Percentiles rank a stretch among this genome's conserved stretches.
Conservation (phyloP, 495 filamentous ascomycete species). For the Hypoxylon perforatum region DNA sequence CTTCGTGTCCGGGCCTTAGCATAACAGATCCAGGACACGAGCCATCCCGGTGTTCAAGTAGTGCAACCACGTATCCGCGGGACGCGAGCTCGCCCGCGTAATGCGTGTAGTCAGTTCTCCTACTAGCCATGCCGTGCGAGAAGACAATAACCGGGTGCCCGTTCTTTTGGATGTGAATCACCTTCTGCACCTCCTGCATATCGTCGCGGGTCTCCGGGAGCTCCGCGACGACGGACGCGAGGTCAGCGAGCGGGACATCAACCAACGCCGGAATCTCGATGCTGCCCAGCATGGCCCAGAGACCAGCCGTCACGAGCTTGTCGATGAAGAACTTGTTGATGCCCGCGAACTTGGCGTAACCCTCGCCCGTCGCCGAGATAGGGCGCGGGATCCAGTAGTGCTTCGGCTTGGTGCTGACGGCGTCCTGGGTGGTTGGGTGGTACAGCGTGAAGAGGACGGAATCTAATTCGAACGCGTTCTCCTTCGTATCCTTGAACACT, state of each 20-base stretch:
- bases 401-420: conserved; percentile 23
- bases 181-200: conserved; percentile 28
- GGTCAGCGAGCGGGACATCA: conserved; percentile 53
- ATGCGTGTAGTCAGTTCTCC: conserved; percentile 63
- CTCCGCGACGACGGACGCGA: conserved; percentile 25
- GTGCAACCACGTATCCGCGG: conserved; percentile 61
- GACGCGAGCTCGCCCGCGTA: conserved; percentile 65
- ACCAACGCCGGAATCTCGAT: conserved; percentile 59
- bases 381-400: conserved; percentile 64
- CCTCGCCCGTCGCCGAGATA: conserved; percentile 58
- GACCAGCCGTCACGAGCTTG: conserved; percentile 47
- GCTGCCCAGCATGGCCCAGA: conserved; percentile 50
- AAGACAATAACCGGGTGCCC: conserved; percentile 62
- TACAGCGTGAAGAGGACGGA: conserved; percentile 63
- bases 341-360: conserved; percentile 59
- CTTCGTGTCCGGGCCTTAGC: conserved; percentile 40
- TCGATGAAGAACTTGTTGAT: conserved; percentile 56
- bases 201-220: conserved; percentile 36
- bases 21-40: conserved; percentile 61
- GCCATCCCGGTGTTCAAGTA: conserved; percentile 66
- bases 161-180: conserved; percentile 27
- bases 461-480: conserved; percentile 57
- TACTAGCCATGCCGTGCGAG: conserved; percentile 64
- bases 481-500: conserved; percentile 49
- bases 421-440: conserved; percentile 53